phyloP scores from a whole-genome alignment of 345 rosid species.

The Hibiscus mutabilis region DNA sequence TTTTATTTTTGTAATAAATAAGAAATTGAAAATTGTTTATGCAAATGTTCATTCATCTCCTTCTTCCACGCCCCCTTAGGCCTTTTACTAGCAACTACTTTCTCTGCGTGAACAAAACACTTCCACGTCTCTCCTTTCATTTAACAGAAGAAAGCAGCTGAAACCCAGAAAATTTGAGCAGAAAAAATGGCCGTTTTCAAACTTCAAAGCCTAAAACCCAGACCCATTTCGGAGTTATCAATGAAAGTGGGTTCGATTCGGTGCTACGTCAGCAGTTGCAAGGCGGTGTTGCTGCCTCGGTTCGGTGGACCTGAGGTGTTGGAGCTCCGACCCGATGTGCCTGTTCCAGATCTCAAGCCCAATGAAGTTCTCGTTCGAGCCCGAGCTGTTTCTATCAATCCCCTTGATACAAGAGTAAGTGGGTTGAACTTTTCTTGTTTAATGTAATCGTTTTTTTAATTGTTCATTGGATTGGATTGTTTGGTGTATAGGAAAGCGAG shows the following conservation, averaged over 20 bases:
- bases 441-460: neutral
- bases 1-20: neutral
- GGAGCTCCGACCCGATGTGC: constrained; percentile 62
- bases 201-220: constrained; percentile 1
- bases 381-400: constrained; percentile 82
- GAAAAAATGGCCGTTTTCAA: constrained; percentile 24
- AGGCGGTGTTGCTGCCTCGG: constrained; percentile 76
- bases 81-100: neutral
- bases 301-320: constrained; percentile 89
- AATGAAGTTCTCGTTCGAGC: constrained; percentile 79
- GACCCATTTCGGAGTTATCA: neutral
- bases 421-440: constrained; percentile 1
- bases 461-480: neutral
- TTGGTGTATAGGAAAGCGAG: neutral
- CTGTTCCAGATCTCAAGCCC: constrained; percentile 66
- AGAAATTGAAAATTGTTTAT: neutral
- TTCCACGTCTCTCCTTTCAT: neutral
- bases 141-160: neutral
- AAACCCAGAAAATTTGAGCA: neutral
- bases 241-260: constrained; percentile 27
- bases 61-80: neutral
- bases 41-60: neutral
- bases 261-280: constrained; percentile 53
- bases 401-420: constrained; percentile 81
- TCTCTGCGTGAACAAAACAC: neutral